These are phyloP conservation scores for Tricholoma sp. DNA, from an alignment of 768 basidiomycete species.

Conservation along the genomic window DNA sequence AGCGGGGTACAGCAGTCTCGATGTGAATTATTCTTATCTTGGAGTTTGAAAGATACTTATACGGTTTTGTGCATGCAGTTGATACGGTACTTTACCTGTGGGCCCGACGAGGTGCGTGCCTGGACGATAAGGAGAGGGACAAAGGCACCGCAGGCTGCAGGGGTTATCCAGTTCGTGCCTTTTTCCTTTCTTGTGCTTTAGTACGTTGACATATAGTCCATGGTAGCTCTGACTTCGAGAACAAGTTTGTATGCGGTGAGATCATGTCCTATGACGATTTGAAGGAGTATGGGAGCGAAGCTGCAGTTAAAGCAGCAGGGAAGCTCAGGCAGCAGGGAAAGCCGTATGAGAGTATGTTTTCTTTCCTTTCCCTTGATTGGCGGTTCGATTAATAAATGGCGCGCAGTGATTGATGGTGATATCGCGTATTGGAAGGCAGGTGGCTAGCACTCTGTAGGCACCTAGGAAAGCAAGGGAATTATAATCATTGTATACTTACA, in stretches of 20 bases:
- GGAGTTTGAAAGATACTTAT: conserved; percentile 2
- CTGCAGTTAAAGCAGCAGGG: conserved; percentile 90
- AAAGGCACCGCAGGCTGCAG: conserved; percentile 95
- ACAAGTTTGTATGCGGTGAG: conserved; percentile 97
- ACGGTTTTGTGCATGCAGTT: conserved; percentile 39
- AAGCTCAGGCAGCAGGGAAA: conserved; percentile 96
- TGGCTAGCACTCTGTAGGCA: conserved; percentile 19
- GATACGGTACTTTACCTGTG: conserved; percentile 96
- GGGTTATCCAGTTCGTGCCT: conserved; percentile 87
- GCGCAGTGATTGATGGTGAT: conserved; percentile 77
- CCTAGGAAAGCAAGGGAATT: conserved; percentile 4
- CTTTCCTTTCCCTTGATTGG: conserved; percentile 8
- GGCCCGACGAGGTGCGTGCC: conserved; percentile 93
- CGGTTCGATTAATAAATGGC: neutral
- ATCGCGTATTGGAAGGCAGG: conserved; percentile 93
- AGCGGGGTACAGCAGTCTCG: conserved; percentile 83
- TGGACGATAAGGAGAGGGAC: conserved; percentile 96
- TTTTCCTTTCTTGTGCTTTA: neutral
- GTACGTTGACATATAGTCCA: neutral
- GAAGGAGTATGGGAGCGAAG: conserved; percentile 86
- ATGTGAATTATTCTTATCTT: conserved; percentile 43
- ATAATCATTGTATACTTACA: neutral
- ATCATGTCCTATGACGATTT: conserved; percentile 93
- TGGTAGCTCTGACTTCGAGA: conserved; percentile 88
- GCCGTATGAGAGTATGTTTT: conserved; percentile 82